These are phyloP conservation scores for Meripilus lineatus DNA, from an alignment of 1,284 basidiomycete genomes.

Conservation along the genomic window DNA sequence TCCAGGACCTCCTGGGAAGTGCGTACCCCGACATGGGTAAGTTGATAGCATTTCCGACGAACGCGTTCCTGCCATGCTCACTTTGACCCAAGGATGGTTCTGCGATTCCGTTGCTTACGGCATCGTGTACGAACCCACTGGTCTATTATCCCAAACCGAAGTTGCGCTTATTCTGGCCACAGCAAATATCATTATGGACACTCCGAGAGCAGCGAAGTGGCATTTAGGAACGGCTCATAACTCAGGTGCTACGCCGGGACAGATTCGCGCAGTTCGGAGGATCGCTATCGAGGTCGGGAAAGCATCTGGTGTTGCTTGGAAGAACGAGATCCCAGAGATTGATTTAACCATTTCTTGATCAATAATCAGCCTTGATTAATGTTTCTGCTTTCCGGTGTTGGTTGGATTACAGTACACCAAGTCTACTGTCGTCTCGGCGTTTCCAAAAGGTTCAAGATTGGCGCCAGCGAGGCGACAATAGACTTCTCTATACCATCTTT, in stretches of 20 bases:
- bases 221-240: constrained; percentile 42
- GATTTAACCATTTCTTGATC: no score
- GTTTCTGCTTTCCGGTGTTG: no score
- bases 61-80: background rate
- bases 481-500: no score
- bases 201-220: constrained; percentile 48
- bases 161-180: constrained; percentile 45
- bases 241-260: constrained; percentile 27
- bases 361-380: no score
- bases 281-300: constrained; percentile 27
- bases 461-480: no score
- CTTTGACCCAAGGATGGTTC: constrained; percentile 44
- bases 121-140: constrained; percentile 38
- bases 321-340: constrained; percentile 11
- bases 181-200: constrained; percentile 45
- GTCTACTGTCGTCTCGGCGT: no score
- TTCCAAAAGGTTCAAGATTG: no score
- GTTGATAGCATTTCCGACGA: constrained; percentile 5
- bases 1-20: constrained; percentile 37
- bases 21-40: constrained; percentile 56
- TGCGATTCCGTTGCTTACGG: constrained; percentile 49
- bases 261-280: constrained; percentile 27
- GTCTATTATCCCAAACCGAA: constrained; percentile 37
- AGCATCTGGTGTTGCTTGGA: constrained; percentile 12
- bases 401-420: no score